Base-by-base conservation (phyloP, 2,329 filamentous ascomycete species). In the Microsporum audouinii region DNA sequence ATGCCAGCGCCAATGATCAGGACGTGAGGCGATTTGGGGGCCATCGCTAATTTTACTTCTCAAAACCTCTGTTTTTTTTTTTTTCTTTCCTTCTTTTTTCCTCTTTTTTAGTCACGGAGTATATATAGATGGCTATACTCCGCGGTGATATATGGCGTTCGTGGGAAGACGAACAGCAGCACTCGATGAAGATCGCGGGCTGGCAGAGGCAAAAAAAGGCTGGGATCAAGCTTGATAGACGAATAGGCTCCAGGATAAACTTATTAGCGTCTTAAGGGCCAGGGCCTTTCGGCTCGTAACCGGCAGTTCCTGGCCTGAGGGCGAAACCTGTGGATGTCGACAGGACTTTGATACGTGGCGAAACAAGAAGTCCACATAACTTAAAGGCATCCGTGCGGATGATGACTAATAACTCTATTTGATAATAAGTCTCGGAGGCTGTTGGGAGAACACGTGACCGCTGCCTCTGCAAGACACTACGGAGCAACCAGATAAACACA, bases 1-100 rank as follows among this genome's bases (percentile, higher is more conserved):
- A 79, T 60, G 4, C 62, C 62, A 8, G 60, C 58, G 8, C 58
- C 60, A 49, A 62, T 67, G 61, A 79, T 77, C 51, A 78, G 62
- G 41, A 78, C 67, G 61, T 70, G 68, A 34, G 78, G 66, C 49
- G 49, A 33, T 12, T 8, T 23, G 56, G 68, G 68, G 39, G 67
- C 65, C 57, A 59, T 53, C 49, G 27, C 5, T 53, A 5, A 27
- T 29, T 14, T 53, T 53, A 12, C 27, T 31, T 53, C 49, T 34
- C 49, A 10, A 33, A 53, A 34, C 49, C n/a, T n/a, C n/a, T n/a
- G n/a, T n/a, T n/a, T n/a, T n/a, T n/a, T n/a, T 27, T 53, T 53
- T 34, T 34, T 14, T 33, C 17, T n/a, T 43, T 33, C 17, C 6
- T 43, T 10, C 34, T 43, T n/a, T 5, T 43, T 43, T 1, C 17